Percentiles rank a stretch among this genome's conserved stretches.
These are phyloP conservation scores for Exophiala mesophila DNA, from an alignment of 2,329 filamentous ascomycete genomes.

Conservation along the genomic window DNA sequence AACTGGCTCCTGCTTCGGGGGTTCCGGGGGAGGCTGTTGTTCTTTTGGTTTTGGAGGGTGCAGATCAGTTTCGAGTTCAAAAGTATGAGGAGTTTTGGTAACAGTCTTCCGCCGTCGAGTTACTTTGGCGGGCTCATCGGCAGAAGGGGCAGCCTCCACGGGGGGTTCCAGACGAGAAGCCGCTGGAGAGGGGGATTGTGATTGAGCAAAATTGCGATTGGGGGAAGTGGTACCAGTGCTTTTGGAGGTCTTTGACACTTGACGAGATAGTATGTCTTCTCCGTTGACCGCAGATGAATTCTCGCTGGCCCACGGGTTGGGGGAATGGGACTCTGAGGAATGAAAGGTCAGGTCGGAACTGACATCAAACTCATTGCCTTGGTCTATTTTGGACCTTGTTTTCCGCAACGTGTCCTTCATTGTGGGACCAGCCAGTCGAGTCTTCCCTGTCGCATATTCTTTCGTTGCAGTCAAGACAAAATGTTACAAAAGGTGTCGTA, in stretches of 20 bases:
- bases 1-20: constrained; percentile 8
- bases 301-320: constrained; percentile 22
- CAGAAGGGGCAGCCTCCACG: constrained; percentile 5
- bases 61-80: constrained; percentile 20
- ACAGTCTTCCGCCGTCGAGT: constrained; percentile 21
- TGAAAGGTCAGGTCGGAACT: constrained; percentile 9
- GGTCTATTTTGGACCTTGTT: constrained; percentile 11
- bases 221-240: constrained; percentile 13
- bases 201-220: constrained; percentile 5
- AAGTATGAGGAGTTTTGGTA: constrained; percentile 21
- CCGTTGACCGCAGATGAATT: constrained; percentile 13
- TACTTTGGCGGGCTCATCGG: constrained; percentile 15
- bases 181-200: constrained; percentile 10
- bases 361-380: constrained; percentile 12
- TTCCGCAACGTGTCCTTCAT: constrained; percentile 23
- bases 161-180: constrained; percentile 9
- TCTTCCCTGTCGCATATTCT: too few species aligned
- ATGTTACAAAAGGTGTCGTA: too few species aligned
- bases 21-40: constrained; percentile 8
- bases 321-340: constrained; percentile 17
- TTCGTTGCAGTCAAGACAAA: too few species aligned
- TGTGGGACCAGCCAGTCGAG: not conserved
- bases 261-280: constrained; percentile 16
- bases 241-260: constrained; percentile 16
- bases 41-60: constrained; percentile 14